Conservation (phyloP, 2,329 filamentous ascomycete genomes). For the Talaromyces rugulosus region DNA sequence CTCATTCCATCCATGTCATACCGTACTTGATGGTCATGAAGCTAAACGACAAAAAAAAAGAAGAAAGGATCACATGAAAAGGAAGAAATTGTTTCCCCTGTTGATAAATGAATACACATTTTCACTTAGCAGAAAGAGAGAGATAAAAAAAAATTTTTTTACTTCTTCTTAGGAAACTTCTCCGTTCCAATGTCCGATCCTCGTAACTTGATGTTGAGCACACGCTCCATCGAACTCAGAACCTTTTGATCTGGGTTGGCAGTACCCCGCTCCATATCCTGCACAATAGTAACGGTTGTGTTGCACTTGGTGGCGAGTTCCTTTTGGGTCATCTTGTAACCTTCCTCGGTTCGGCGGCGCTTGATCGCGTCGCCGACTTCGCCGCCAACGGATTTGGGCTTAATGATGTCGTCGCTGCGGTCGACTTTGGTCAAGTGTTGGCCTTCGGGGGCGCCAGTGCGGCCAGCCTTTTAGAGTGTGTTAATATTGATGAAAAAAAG, state of each 20-base stretch:
- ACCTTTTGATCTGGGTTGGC: constrained; percentile 81
- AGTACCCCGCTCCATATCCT: constrained; percentile 78
- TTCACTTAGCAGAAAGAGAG: background rate
- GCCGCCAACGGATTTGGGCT: constrained; percentile 84
- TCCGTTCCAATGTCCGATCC: constrained; percentile 81
- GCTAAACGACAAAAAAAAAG: background rate
- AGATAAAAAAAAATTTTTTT: constrained; percentile 8
- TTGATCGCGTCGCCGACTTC: constrained; percentile 79
- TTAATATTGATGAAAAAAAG: constrained; percentile 12
- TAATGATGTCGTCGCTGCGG: constrained; percentile 94
- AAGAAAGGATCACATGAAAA: background rate
- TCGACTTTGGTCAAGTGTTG: constrained; percentile 98
- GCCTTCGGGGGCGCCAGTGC: constrained; percentile 62
- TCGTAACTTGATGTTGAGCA: constrained; percentile 82
- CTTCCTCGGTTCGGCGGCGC: constrained; percentile 71
- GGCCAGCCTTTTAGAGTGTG: constrained; percentile 33
- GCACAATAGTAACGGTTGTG: constrained; percentile 73
- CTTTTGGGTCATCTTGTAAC: constrained; percentile 96
- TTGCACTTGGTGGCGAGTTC: constrained; percentile 82
- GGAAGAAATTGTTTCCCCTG: background rate
- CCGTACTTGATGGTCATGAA: background rate
- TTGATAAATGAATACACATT: background rate
- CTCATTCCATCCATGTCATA: constrained; percentile 3
- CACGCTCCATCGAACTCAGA: constrained; percentile 70
- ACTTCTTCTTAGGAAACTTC: constrained; percentile 74